Conservation (phyloP, 768 basidiomycete species). For the Boletales sp. region DNA sequence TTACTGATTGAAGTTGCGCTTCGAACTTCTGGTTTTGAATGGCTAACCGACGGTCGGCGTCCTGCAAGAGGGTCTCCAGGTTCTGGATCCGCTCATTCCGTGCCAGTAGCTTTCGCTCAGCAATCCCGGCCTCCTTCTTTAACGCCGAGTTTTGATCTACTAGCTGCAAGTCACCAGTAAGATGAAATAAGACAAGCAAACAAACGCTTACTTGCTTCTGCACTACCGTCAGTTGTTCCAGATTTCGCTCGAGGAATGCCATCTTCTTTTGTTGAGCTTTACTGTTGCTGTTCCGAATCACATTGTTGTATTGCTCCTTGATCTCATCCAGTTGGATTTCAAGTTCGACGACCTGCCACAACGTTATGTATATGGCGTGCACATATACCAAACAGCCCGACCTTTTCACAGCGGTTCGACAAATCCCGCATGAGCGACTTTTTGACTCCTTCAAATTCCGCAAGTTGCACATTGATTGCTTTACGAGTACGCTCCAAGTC, state of each 20-base stretch:
- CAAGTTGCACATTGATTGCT: conserved; percentile 95
- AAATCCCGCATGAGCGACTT: conserved; percentile 98
- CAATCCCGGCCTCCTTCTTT: conserved; percentile 96
- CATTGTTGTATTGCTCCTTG: conserved; percentile 98
- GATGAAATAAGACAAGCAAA: background rate
- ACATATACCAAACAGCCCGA: conserved; percentile 30
- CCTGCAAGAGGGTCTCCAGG: conserved; percentile 87
- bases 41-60: conserved; percentile 90
- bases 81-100: conserved; percentile 98
- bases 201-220: conserved; percentile 81
- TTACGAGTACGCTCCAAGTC: conserved; percentile 96
- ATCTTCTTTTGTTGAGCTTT: conserved; percentile 99
- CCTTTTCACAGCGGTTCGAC: conserved; percentile 99
- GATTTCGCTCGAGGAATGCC: conserved; percentile 95
- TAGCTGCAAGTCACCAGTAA: conserved; percentile 52
- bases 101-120: conserved; percentile 93
- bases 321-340: conserved; percentile 99
- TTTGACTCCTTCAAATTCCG: conserved; percentile 98
- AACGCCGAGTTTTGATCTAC: conserved; percentile 97
- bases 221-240: conserved; percentile 91
- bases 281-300: conserved; percentile 96
- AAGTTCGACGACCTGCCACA: conserved; percentile 86
- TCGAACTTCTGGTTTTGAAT: conserved; percentile 96
- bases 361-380: conserved; percentile 10
- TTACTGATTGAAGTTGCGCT: conserved; percentile 85